Conservation (phyloP, 164 flowering plant species). For the Liquidambar formosana region DNA sequence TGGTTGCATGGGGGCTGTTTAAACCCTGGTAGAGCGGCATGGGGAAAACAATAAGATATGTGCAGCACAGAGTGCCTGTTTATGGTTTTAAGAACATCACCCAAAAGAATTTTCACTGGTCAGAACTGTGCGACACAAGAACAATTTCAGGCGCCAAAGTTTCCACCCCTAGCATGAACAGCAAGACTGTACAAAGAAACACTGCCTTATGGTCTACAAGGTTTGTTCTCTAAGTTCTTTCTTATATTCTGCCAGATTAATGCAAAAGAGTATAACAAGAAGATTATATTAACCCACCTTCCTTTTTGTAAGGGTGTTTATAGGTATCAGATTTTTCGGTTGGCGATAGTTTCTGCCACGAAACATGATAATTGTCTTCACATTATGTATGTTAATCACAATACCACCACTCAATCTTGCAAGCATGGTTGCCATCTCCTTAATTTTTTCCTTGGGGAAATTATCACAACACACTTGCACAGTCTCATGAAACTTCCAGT, state of each 20-base stretch:
- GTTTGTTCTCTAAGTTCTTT: background rate
- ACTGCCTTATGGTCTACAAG: background rate
- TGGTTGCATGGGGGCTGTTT: background rate
- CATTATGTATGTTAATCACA: slow-evolving; percentile 89
- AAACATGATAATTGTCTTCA: slow-evolving; percentile 96
- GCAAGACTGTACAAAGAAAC: background rate
- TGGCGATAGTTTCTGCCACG: slow-evolving; percentile 98
- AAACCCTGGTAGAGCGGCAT: background rate
- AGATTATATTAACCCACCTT: slow-evolving; percentile 53
- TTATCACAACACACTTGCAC: slow-evolving; percentile 99
- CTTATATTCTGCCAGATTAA: background rate
- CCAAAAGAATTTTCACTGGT: background rate
- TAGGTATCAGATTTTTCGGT: slow-evolving; percentile 88
- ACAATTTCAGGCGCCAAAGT: background rate
- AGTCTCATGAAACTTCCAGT: slow-evolving; percentile 99
- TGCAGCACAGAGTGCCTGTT: background rate
- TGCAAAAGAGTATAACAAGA: slow-evolving; percentile 1
- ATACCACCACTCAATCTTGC: slow-evolving; percentile 96
- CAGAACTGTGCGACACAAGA: background rate
- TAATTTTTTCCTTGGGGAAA: slow-evolving; percentile 95
- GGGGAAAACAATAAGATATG: background rate
- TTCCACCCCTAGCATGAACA: background rate
- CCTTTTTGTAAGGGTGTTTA: slow-evolving; percentile 95
- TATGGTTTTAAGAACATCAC: background rate
- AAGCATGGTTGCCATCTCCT: slow-evolving; percentile 95